Base-by-base conservation (phyloP, 139 green algal species). In the Diplosphaera chodatii region DNA sequence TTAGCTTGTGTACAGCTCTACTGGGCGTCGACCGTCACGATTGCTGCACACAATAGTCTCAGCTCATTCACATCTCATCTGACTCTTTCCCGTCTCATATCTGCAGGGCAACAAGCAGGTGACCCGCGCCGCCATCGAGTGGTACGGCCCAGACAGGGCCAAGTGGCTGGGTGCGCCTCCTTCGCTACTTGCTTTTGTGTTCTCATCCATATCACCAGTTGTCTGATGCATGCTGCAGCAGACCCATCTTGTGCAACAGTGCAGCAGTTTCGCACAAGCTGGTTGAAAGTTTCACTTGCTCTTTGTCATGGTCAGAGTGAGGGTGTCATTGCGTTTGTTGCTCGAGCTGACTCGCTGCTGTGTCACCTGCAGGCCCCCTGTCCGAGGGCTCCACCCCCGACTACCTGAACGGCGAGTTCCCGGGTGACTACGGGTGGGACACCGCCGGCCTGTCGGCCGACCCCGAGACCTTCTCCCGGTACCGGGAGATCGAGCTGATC, bases 401-500 rank as follows among this genome's bases (percentile, higher is more conserved):
- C 37, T 74, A 74, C 69, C 69, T 74, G 27, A 62, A 67, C 31
- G 77, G 82, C 23, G 80, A 94, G 89, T 97, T 89, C 91, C 83
- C 92, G 72, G 92, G 92, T 79, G 92, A 97, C 92, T 97, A 97
- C 79, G 93, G 92, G 80, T 98, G 93, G 92, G 93, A 98, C 88
- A 97, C 93, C 65, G 92, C 90, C 70, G 93, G 93, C 71, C 90
- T 98, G 76, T 98, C 93, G 25, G 90, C 93, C 63, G 93, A 98
- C 84, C 93, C 93, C 68, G 85, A 96, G 85, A 97, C 90, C 80
- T 97, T 97, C 80, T 80, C 88, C 66, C 83, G 78, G 69, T 84
- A 88, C 84, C 77, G 85, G n/a, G 82, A 90, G 79, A 68, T 81
- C 32, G 86, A 95, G 84, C 75, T 94, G 68, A 95, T 96, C 84